A percentile compares a stretch with the other conserved stretches of the same genome.
phyloP scores from a whole-genome alignment of 108 stramenopile genomes.

The Cylindrotheca closterium region DNA sequence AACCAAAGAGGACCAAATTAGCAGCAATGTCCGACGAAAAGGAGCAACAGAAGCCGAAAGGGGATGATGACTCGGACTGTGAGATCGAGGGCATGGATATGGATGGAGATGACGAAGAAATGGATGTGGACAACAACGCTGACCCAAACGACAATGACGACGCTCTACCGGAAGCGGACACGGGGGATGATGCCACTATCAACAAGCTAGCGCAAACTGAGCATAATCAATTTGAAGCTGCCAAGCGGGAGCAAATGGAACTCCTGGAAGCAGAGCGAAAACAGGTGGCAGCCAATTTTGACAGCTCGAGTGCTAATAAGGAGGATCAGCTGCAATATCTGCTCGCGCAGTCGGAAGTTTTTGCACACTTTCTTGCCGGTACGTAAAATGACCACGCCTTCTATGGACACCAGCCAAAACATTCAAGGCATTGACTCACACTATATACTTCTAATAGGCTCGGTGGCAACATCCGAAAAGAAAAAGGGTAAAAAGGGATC shows the following conservation, averaged over 20 bases:
- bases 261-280: constrained; percentile 57
- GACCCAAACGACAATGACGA: constrained; percentile 22
- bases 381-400: constrained; percentile 8
- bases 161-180: constrained; percentile 29
- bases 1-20: too few relatives aligned
- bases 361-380: constrained; percentile 96
- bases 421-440: constrained; percentile 15
- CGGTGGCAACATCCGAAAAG: constrained; percentile 41
- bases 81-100: constrained; percentile 61
- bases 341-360: constrained; percentile 95
- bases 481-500: constrained; percentile 46
- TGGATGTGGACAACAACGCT: constrained; percentile 6
- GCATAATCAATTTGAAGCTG: constrained; percentile 64
- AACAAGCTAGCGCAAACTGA: constrained; percentile 26
- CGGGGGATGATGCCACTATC: constrained; percentile 21
- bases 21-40: too few relatives aligned
- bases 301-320: constrained; percentile 10
- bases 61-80: constrained; percentile 55
- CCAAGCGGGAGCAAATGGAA: constrained; percentile 66
- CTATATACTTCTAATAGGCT: constrained; percentile 46
- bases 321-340: constrained; percentile 84
- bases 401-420: neutral
- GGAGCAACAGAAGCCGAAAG: too few relatives aligned
- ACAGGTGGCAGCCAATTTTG: constrained; percentile 10
- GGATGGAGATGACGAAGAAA: constrained; percentile 44